These are phyloP conservation scores for Suillus placidus DNA, from an alignment of 768 basidiomycete species.

Conservation along the genomic window DNA sequence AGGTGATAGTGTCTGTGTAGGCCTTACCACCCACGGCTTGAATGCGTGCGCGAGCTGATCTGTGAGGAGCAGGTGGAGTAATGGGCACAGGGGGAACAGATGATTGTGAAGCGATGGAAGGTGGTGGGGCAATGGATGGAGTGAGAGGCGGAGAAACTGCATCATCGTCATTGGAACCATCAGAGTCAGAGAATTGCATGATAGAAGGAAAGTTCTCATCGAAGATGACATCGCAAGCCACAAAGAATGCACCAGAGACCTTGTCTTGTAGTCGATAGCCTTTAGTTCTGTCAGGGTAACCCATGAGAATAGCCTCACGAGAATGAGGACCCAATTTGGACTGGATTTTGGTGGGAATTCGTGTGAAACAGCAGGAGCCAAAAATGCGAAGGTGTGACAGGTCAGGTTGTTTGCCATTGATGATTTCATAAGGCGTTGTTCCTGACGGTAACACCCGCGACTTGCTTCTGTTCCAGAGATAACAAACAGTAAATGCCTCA, in stretches of 20 bases:
- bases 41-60: too few relatives aligned
- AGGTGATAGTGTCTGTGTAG: too few relatives aligned
- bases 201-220: background rate
- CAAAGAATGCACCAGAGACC: fast-evolving
- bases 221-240: background rate
- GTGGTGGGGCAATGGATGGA: background rate
- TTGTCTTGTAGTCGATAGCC: fast-evolving
- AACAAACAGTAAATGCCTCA: background rate
- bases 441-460: fast-evolving
- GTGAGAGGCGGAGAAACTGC: fast-evolving
- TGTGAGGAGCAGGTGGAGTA: too few relatives aligned
- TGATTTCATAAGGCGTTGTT: constrained; percentile 24
- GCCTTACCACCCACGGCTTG: too few relatives aligned
- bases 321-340: constrained; percentile 17
- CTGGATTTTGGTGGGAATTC: constrained; percentile 1
- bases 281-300: background rate
- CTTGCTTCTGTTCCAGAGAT: background rate
- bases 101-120: too few relatives aligned
- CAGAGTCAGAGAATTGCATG: fast-evolving
- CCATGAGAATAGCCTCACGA: constrained; percentile 3
- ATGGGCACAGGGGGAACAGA: too few relatives aligned
- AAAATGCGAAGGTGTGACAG: constrained; percentile 26
- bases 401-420: constrained; percentile 26
- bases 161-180: background rate
- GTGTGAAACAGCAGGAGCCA: constrained; percentile 19